Base-by-base conservation (phyloP, 1,284 basidiomycete species). In the Trichosporon sp. region DNA sequence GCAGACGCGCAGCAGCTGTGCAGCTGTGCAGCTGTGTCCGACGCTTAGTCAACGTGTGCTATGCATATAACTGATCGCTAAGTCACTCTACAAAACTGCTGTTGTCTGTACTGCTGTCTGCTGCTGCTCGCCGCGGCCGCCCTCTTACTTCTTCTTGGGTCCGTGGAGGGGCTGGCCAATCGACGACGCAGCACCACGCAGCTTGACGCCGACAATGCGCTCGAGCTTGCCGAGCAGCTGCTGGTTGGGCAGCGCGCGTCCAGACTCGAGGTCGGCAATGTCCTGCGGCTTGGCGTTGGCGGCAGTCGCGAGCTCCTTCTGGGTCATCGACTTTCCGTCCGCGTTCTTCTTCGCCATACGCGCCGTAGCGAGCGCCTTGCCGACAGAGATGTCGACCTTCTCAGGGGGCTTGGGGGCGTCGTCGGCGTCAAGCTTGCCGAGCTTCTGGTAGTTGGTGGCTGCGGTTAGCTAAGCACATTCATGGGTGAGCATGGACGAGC, bases 391-490 rank as follows among this genome's bases (percentile, higher is more conserved):
- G 71, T 81, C 86, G 76, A 99, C 87, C 85, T 96, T 97, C 75
- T 91, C 82, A 61, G 96, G 97, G 7, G 97, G 95, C 8, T 95
- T 93, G 26, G 98, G 96, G 79, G 98, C 96, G 85, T 98, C 97
- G 78, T 97, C 93, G 70, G 92, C 90, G 85, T 96, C 95, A 63
- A 97, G 90, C 82, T 96, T 96, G 46, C 92, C 94, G 81, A 96
- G 95, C 73, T 89, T 89, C 83, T 94, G 93, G 86, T 97, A 94
- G 86, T 98, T 94, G 74, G 93, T 92, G 61, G 92, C 93, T 92
- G 73, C 14, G 7, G 68, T 68, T 8, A 66, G 68, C 40, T 46
- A 40, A n/a, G n/a, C n/a, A n/a, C n/a, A n/a, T n/a, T n/a, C n/a
- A n/a, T n/a, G n/a, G n/a, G n/a, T n/a, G n/a, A n/a, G n/a, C n/a